phyloP scores from a whole-genome alignment of 2,329 filamentous ascomycete genomes.

The Ophiostoma himal-ulmi region DNA sequence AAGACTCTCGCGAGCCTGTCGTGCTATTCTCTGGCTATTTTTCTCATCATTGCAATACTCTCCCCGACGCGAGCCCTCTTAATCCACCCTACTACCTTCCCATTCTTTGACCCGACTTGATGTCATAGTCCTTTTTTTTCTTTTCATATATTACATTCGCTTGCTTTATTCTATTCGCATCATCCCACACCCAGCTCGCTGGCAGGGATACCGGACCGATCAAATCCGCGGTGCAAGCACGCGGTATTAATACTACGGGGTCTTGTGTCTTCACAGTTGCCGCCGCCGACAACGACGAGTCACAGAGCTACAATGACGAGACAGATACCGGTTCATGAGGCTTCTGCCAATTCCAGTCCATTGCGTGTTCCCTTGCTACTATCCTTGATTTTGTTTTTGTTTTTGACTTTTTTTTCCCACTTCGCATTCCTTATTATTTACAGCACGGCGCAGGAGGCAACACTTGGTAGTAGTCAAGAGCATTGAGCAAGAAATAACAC shows the following conservation, averaged over 20 bases:
- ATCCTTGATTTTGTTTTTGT: not conserved
- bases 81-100: not conserved
- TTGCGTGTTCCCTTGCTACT: conserved; percentile 11
- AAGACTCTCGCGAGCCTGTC: not conserved
- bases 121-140: conserved; percentile 15
- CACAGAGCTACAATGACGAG: conserved; percentile 12
- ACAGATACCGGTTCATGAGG: not conserved
- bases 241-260: conserved; percentile 20
- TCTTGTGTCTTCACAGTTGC: conserved; percentile 6
- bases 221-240: conserved; percentile 21
- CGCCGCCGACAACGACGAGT: conserved; percentile 17
- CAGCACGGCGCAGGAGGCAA: conserved; percentile 11
- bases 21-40: not conserved
- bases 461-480: conserved; percentile 8
- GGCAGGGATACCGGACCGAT: conserved; percentile 16
- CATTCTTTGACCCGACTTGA: conserved; percentile 18
- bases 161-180: conserved; percentile 9
- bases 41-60: not conserved
- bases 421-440: not conserved
- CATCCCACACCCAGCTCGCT: conserved; percentile 9
- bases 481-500: conserved; percentile 10
- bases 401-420: not conserved
- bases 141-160: conserved; percentile 11
- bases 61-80: not conserved
- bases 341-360: not conserved